Base-by-base conservation (phyloP, 2,329 filamentous ascomycete genomes). In the Calonectria pteridis region DNA sequence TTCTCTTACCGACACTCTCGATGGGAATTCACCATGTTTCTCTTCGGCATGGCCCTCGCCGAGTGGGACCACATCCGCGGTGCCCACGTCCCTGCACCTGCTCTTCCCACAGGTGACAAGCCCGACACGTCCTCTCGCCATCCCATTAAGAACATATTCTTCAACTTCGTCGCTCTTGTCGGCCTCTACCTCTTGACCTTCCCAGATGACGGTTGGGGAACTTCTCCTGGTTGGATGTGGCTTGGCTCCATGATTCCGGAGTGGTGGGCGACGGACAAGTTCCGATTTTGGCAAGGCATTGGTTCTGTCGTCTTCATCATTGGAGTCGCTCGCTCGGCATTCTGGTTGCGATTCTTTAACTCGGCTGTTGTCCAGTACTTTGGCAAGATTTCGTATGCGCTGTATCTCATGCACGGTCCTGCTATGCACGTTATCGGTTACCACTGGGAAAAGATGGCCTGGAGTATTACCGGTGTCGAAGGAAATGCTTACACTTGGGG, bases 371-470 rank as follows among this genome's bases (percentile, higher is more conserved):
- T 91, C 4, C 90, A 91, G 78, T 92, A 92, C 81, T 83, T 92
- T 7, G 91, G 91, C 72, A 88, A 88, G 79, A 88, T 92, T 76
- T 91, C 89, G 67, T 93, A 91, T 79, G 88, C 89, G 64, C 80
- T 93, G 31, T 93, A 93, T 80, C 86, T 93, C 18, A 88, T 92
- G 84, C 91, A 93, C 79, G 89, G 90, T 0, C 88, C 89, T 4
- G 86, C 88, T 3, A 86, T 89, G 78, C 89, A 91, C 77, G 86
- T 87, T 2, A 77, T 88, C 23, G 90, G 90, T 14, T 91, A 90
- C 76, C 84, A 86, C 40, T 86, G 87, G 72, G 86, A 91, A 78
- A 85, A 84, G 40, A 85, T 86, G 82, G 87, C 85, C 1, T 91
- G 87, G 81, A 79, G 81, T 16, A 50, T 88, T 46, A 90, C 87